Evolutionary conservation across 1,284 basidiomycete genomes (phyloP).

Genomic region (Cutaneotrichosporon daszewskae): DNA sequence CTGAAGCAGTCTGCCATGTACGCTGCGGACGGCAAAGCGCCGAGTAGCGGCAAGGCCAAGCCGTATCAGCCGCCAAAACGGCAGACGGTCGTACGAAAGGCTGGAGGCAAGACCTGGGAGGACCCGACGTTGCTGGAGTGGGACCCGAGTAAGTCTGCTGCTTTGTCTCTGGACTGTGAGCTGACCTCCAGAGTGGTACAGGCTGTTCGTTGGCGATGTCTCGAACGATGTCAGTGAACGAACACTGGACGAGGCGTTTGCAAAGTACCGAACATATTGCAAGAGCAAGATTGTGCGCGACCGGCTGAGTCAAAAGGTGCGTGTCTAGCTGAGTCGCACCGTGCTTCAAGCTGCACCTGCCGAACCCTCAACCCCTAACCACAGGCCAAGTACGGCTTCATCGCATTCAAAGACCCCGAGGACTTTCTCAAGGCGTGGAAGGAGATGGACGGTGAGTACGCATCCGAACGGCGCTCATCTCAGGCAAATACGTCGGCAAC

Average conservation of each 20-base stretch:
- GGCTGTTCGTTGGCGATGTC: constrained; percentile 94
- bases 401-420: constrained; percentile 96
- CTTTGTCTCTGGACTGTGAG: background rate
- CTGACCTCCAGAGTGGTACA: constrained; percentile 74
- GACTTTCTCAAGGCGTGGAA: constrained; percentile 99
- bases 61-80: constrained; percentile 43
- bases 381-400: constrained; percentile 94
- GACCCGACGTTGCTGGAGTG: constrained; percentile 95
- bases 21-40: constrained; percentile 9
- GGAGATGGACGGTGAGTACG: constrained; percentile 88
- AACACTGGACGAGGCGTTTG: constrained; percentile 84
- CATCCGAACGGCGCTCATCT: constrained; percentile 2
- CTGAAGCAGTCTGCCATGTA: no score
- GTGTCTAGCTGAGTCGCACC: constrained; percentile 6
- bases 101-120: constrained; percentile 94
- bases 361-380: constrained; percentile 10
- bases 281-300: constrained; percentile 95
- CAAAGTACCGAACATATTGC: constrained; percentile 83
- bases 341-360: no score
- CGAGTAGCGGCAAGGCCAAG: constrained; percentile 6
- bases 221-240: constrained; percentile 98
- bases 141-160: constrained; percentile 74
- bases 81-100: constrained; percentile 89
- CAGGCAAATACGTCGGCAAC: constrained; percentile 95
- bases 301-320: constrained; percentile 77